phyloP scores from a whole-genome alignment of 2,329 filamentous ascomycete species.

The Gliomastix tumulicola region DNA sequence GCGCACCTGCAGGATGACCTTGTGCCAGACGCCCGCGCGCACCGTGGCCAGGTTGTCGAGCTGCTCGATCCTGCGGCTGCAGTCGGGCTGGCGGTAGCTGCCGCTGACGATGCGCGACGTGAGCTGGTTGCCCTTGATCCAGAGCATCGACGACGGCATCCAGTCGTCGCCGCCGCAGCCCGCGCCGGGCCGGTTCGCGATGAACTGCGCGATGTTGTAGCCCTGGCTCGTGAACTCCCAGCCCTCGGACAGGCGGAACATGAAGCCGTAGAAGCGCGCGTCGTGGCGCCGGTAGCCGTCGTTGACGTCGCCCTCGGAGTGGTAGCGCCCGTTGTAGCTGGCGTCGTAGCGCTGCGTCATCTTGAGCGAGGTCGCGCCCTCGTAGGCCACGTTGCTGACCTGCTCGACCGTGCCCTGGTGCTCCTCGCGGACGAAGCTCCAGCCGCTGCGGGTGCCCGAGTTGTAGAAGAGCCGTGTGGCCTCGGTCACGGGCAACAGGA shows the following conservation, averaged over 20 bases:
- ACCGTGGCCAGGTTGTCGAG: slow-evolving; percentile 25
- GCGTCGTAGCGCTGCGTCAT: slow-evolving; percentile 36
- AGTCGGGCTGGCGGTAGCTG: slow-evolving; percentile 15
- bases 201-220: slow-evolving; percentile 45
- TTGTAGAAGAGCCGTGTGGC: slow-evolving; percentile 33
- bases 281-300: slow-evolving; percentile 37
- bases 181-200: slow-evolving; percentile 35
- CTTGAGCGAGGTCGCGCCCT: slow-evolving; percentile 30
- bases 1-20: slow-evolving; percentile 33
- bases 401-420: slow-evolving; percentile 31
- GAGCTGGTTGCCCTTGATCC: slow-evolving; percentile 34
- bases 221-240: slow-evolving; percentile 37
- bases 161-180: slow-evolving; percentile 33
- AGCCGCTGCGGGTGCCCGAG: slow-evolving; percentile 30
- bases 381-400: slow-evolving; percentile 30
- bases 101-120: slow-evolving; percentile 26
- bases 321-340: slow-evolving; percentile 35
- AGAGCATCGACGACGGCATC: slow-evolving; percentile 42
- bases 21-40: slow-evolving; percentile 36
- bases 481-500: slow-evolving; percentile 12
- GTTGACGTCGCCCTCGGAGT: slow-evolving; percentile 37
- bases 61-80: slow-evolving; percentile 11
- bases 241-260: slow-evolving; percentile 35
- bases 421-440: slow-evolving; percentile 29
- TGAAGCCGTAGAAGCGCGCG: slow-evolving; percentile 40